Evolutionary conservation across 768 basidiomycete species (phyloP), one percentile per base, ranked within the genome.

Genomic region (Boletus pseudopeckii): DNA sequence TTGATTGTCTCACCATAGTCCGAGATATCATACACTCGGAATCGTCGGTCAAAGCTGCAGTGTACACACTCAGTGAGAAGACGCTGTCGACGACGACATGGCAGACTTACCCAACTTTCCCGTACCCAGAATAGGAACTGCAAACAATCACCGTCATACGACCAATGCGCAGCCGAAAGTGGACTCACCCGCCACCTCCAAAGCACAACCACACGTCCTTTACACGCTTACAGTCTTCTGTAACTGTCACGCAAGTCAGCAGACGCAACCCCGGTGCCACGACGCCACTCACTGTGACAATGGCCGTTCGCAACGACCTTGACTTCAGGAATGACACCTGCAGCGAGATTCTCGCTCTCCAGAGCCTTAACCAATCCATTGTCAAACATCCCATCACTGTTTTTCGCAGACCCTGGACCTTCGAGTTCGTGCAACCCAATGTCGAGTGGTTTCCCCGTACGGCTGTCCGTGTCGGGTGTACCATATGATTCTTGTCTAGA

Each of bases 221-320:
- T 17, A 92, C 78, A 15, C 94, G 82, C 61, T 85, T 80, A 62
- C 95, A 97, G 59, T 93, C 88, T 65, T 97, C 92, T 15, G 90
- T 93, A 15, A 92, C 90, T 90, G 52, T 10, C 48, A 42, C 20
- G 7, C 45, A 26, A 10, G 50, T 71, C 43, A 67, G 63, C 44
- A 48, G 17, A 57, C 20, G 14, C 28, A 44, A 17, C 18, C 18
- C 4, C 17, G 0, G 7, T 22, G 7, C 17, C 22, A 33, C 34
- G 8, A 32, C 11, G 22, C 30, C 18, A 72, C 82, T 55, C 68
- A 89, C 90, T 68, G 71, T 98, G 96, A 64, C 82, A 87, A 65
- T 98, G 96, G 0, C 95, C 96, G 69, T 98, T 92, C 20, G 82
- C 87, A 15, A 96, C 77, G 2, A 90, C 89, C 70, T 96, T 96